Percentiles rank a stretch among this genome's conserved stretches.
phyloP scores from a whole-genome alignment of 805 yeast genomes.

The Suhomyces kilbournensis region DNA sequence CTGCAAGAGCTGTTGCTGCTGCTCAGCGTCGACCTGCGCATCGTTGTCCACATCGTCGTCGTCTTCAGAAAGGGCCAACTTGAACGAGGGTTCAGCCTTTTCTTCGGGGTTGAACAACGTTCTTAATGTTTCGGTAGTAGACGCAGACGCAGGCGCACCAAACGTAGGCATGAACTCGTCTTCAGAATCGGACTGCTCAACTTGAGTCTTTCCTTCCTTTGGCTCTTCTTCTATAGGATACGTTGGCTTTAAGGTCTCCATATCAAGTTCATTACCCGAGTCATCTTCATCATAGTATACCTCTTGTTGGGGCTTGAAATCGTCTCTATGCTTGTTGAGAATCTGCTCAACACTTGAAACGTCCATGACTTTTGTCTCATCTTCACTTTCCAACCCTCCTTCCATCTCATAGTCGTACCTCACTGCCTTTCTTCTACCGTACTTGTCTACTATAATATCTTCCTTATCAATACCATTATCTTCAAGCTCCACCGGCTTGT shows the following conservation, averaged over 20 bases:
- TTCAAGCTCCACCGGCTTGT: constrained; percentile 34
- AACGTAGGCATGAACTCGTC: constrained; percentile 58
- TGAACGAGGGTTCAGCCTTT: constrained; percentile 16
- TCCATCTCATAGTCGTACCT: constrained; percentile 35
- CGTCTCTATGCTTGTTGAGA: constrained; percentile 11
- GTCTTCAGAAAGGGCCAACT: constrained; percentile 42
- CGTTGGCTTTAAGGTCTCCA: constrained; percentile 22
- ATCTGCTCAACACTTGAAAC: constrained; percentile 8
- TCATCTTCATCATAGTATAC: constrained; percentile 38
- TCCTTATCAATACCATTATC: constrained; percentile 29
- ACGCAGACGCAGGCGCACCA: constrained; percentile 41
- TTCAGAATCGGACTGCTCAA: constrained; percentile 17
- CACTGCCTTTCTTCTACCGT: constrained; percentile 34
- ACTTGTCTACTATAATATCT: constrained; percentile 32
- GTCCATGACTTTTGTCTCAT: constrained; percentile 5
- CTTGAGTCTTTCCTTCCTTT: constrained; percentile 12
- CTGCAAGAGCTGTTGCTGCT: constrained; percentile 24
- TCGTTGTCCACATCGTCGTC: constrained; percentile 47
- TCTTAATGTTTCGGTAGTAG: constrained; percentile 60
- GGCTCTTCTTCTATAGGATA: constrained; percentile 20
- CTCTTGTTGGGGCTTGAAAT: constrained; percentile 23
- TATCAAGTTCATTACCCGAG: constrained; percentile 40
- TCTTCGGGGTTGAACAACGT: constrained; percentile 48
- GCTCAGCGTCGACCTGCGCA: constrained; percentile 20
- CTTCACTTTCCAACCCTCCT: constrained; percentile 14